Evolutionary conservation across 495 filamentous ascomycete genomes (phyloP), one percentile per base, ranked within the genome.

Genomic region (Aspergillus sclerotioniger): DNA sequence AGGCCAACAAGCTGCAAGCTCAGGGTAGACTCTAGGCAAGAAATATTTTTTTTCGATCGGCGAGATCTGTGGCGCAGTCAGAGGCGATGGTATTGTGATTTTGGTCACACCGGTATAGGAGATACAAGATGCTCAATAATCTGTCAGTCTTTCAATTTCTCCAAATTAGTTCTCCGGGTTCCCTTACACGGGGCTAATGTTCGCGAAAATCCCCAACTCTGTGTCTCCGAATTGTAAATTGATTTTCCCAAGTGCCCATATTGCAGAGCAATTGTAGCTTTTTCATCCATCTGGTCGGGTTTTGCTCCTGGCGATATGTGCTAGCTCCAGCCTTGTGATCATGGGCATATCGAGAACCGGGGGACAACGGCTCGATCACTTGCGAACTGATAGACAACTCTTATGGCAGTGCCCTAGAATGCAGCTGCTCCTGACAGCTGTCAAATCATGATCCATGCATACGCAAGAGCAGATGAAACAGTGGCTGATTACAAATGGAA

Each of bases 181-280:
- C 15, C 45, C 69, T 54, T 64, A 75, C 72, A 29, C 41, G 43
- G 64, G 37, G 44, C 56, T 13, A 76, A 65, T n/a, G 61, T 68
- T 16, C 79, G 68, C 57, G 76, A 62, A 66, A 89, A 89, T 8
- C 50, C 65, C 87, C 87, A 90, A 58, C 71, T 44, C 35, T 76
- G 71, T n/a, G 68, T 73, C 13, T 82, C 79, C 17, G 70, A 53
- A 60, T 80, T 69, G 67, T 88, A 90, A 33, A 69, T 55, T 21
- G 82, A 74, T 63, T 75, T 75, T 63, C 87, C 87, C 56, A 86
- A 64, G 65, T 88, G 84, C 76, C 87, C 87, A 75, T 86, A 89
- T 52, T 78, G 79, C 50, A 89, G 80, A 78, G 81, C 80, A 66
- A 68, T 74, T 16, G 67, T 59, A 45, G 67, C 61, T 55, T 69